A percentile compares a stretch with the other conserved stretches of the same genome.
These are phyloP conservation scores for Tolypocladium amazonense DNA, from an alignment of 2,329 filamentous ascomycete genomes.

Conservation along the genomic window DNA sequence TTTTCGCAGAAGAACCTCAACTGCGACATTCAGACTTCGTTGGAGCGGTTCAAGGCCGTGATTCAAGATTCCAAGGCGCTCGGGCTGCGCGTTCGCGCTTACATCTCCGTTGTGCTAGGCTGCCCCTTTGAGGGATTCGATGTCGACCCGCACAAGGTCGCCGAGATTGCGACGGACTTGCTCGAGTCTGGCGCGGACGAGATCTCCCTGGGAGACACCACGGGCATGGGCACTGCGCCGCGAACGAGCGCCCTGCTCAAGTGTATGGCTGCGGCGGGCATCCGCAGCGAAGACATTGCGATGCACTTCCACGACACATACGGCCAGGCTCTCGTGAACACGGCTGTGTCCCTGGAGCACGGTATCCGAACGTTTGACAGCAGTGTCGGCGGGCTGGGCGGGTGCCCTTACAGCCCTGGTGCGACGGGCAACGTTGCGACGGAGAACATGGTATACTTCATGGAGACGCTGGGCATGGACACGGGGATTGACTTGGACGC, in stretches of 20 bases:
- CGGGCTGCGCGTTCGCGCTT: constrained; percentile 62
- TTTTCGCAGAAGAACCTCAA: constrained; percentile 79
- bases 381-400: constrained; percentile 70
- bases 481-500: constrained; percentile 63
- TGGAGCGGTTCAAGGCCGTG: constrained; percentile 59
- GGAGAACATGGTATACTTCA: constrained; percentile 72
- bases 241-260: constrained; percentile 54
- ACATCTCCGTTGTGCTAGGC: constrained; percentile 70
- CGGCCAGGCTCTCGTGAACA: constrained; percentile 76
- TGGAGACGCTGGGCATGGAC: constrained; percentile 62
- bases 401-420: constrained; percentile 76
- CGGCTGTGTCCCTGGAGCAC: constrained; percentile 64
- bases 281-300: constrained; percentile 60
- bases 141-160: constrained; percentile 52
- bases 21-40: constrained; percentile 63
- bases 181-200: constrained; percentile 85
- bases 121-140: constrained; percentile 66
- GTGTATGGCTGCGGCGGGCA: constrained; percentile 54
- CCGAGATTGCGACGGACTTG: constrained; percentile 56
- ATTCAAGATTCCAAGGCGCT: constrained; percentile 55
- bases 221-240: constrained; percentile 78
- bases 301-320: constrained; percentile 89
- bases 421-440: constrained; percentile 81
- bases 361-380: constrained; percentile 72
- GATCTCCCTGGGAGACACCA: constrained; percentile 83